Conservation (phyloP, 805 yeast species). For the Hanseniaspora clermontiae region DNA sequence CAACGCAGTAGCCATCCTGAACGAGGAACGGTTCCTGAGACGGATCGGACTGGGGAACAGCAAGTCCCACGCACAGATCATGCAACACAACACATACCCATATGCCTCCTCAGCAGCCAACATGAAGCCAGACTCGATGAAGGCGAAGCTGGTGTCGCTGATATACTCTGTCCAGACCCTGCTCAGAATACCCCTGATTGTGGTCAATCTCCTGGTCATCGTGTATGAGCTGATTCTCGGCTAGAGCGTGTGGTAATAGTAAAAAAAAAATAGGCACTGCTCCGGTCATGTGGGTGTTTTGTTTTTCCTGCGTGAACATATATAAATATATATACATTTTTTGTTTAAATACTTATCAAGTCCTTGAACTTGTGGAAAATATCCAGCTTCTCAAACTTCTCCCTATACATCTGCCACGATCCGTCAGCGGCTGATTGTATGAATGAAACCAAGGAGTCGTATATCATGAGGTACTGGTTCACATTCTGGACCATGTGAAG, state of each 20-base stretch:
- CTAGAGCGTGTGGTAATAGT: conserved; percentile 23
- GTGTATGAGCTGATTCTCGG: conserved; percentile 60
- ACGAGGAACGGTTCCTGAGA: conserved; percentile 66
- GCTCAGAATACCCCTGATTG: conserved; percentile 62
- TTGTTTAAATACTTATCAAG: not conserved
- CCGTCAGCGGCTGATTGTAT: conserved; percentile 11
- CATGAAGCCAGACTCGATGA: conserved; percentile 30
- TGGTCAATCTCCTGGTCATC: conserved; percentile 52
- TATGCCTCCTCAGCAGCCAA: conserved; percentile 22
- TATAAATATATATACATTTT: not conserved
- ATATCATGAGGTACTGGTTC: conserved; percentile 61
- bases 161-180: conserved; percentile 66
- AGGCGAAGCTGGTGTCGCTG: conserved; percentile 47
- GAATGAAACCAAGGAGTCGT: conserved; percentile 39
- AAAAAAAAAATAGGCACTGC: no score
- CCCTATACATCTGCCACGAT: conserved; percentile 3
- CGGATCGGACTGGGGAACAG: conserved; percentile 29
- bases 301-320: no score
- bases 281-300: no score
- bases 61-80: conserved; percentile 1
- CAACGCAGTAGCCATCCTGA: conserved; percentile 64
- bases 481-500: conserved; percentile 76
- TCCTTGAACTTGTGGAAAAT: not conserved
- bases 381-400: not conserved
- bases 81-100: conserved; percentile 1